Conservation (phyloP, 352 stramenopile genomes). For the Globisporangium okanoganense region DNA sequence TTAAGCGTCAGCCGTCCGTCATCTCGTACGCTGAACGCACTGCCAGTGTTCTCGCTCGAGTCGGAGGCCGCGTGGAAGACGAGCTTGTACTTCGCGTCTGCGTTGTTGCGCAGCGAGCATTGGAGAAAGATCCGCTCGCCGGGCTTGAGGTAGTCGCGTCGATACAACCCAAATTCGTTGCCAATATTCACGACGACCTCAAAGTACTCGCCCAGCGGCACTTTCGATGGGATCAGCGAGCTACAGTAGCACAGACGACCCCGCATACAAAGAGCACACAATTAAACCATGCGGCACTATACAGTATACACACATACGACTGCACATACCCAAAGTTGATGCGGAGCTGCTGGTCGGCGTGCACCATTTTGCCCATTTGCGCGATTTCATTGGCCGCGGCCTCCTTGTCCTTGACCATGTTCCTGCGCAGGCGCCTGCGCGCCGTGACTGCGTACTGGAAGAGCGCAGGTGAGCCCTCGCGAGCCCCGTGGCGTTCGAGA, state of each 20-base stretch:
- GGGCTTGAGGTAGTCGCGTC: conserved; percentile 39
- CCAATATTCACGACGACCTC: conserved; percentile 70
- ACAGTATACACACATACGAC: neutral
- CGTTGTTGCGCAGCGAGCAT: conserved; percentile 40
- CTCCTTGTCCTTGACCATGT: conserved; percentile 41
- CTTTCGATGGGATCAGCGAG: conserved; percentile 50
- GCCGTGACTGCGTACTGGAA: conserved; percentile 59
- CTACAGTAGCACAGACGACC: conserved; percentile 20
- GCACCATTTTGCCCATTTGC: conserved; percentile 72
- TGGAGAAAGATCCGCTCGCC: conserved; percentile 47
- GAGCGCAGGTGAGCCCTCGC: conserved; percentile 18
- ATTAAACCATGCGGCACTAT: neutral
- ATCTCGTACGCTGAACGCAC: conserved; percentile 7
- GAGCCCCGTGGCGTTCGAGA: conserved; percentile 22
- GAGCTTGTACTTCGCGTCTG: conserved; percentile 24
- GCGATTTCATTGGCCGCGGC: conserved; percentile 45
- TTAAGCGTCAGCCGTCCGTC: conserved; percentile 46
- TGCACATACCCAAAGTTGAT: conserved; percentile 69
- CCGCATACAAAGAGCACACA: conserved; percentile 3
- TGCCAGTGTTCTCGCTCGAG: conserved; percentile 7
- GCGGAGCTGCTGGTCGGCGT: conserved; percentile 71
- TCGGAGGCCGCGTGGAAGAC: conserved; percentile 14
- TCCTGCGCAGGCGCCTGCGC: conserved; percentile 48
- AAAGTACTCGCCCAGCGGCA: conserved; percentile 49
- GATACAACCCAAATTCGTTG: conserved; percentile 83